A percentile compares a stretch with the other conserved stretches of the same genome.
Conservation (phyloP, 768 basidiomycete species). For the Auricularia cornea region DNA sequence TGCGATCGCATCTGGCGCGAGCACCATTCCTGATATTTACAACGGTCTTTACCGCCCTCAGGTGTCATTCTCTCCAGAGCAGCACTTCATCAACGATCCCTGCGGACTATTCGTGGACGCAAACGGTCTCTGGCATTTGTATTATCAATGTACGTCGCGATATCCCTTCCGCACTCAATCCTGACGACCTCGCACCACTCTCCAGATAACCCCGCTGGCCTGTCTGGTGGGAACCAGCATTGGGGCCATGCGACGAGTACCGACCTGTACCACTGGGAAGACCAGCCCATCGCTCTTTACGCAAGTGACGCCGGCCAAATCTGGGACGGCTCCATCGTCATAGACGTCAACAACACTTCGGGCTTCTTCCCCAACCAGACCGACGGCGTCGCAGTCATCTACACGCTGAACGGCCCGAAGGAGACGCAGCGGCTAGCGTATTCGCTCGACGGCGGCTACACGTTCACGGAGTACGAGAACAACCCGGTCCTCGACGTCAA, state of each 20-base stretch:
- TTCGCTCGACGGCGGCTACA: slow-evolving; percentile 17
- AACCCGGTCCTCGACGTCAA: slow-evolving; percentile 19
- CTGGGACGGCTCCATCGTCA: slow-evolving; percentile 18
- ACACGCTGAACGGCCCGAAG: slow-evolving; percentile 18
- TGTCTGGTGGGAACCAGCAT: slow-evolving; percentile 20
- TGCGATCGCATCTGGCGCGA: too few species aligned
- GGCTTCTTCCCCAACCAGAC: slow-evolving; percentile 15
- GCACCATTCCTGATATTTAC: too few species aligned
- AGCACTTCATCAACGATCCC: too few species aligned
- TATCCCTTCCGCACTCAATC: too few species aligned
- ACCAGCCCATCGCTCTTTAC: slow-evolving; percentile 21
- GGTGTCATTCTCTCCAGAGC: too few species aligned
- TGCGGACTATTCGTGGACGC: too few species aligned
- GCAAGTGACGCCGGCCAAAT: slow-evolving; percentile 13
- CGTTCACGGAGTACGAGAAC: slow-evolving; percentile 15
- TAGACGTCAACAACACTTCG: slow-evolving; percentile 22
- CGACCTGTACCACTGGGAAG: slow-evolving; percentile 21
- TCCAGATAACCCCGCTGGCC: slow-evolving; percentile 10
- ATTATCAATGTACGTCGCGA: too few species aligned
- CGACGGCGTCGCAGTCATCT: slow-evolving; percentile 21
- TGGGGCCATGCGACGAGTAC: slow-evolving; percentile 24
- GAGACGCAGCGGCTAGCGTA: slow-evolving; percentile 18
- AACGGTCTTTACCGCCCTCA: too few species aligned
- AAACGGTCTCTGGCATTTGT: too few species aligned
- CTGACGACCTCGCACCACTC: too few species aligned